Base-by-base conservation (phyloP, 495 filamentous ascomycete species). In the Penicillium argentinense region DNA sequence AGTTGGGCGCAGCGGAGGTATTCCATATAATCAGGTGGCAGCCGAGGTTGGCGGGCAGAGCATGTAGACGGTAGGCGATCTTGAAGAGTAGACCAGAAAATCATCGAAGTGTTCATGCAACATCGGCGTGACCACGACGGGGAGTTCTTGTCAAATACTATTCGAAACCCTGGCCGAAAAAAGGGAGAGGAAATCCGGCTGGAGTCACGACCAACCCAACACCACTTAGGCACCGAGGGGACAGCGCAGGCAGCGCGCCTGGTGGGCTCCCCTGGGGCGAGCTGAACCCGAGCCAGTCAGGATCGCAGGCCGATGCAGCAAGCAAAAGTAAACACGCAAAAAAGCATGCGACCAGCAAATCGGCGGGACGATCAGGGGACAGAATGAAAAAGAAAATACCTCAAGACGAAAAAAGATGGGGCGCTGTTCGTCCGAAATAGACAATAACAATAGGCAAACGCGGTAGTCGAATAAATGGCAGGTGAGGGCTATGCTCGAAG, bases 271-370 rank as follows among this genome's bases (percentile, higher is more conserved):
- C 38, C 42, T 28, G 22, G 42, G 42, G 49, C 26, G 29, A 41
- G 88, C 56, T 59, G 25, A 41, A 87, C 56, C 59, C 78, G 83
- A 34, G 88, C 91, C 39, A 96, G 75, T 42, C 91, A 90, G 53
- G 93, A 93, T 39, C 45, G 53, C 50, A 29, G 26, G 28, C 17
- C 17, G 42, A n/a, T n/a, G n/a, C n/a, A n/a, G 40, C 38, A 48
- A 45, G 26, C 43, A 59, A 54, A 52, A 34, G 32, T 39, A 51
- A 52, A 47, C 17, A 51, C 40, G 43, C n/a, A n/a, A n/a, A 57
- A 18, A 21, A 18, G 16, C 13, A n/a, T n/a, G 32, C 38, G 27
- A 36, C n/a, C 24, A 38, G 24, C 50, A 48, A 61, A 61, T 60
- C 54, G 34, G 49, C 34, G 49, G 33, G 49, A 17, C 22, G 40